Evolutionary conservation across 805 yeast species (phyloP), one percentile per base, ranked within the genome.

Genomic region (Naumovozyma castellii): DNA sequence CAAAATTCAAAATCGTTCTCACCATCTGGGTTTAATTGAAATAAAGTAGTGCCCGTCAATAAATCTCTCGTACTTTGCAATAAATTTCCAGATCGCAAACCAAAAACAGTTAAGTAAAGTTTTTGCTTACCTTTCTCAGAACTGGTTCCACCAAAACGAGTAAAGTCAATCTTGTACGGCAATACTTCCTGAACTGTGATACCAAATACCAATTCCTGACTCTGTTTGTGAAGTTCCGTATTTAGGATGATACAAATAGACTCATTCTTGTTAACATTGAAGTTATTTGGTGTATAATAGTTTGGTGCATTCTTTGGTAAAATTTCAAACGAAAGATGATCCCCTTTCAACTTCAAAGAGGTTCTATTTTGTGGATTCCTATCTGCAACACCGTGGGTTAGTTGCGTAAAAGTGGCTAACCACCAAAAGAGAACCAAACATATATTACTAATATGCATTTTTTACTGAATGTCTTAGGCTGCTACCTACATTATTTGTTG

Each of bases 101-200:
- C 48, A 43, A 20, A 52, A 35, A 3, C 46, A 44, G 27, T 22
- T 22, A 22, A 22, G 13, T 12, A 13, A 9, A 29, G 13, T 29
- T 29, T 29, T 36, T 56, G 61, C 32, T 48, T 50, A 14, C 57
- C 57, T 16, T 41, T 36, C 4, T 49, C 47, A n/a, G 39, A 43
- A 38, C 53, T 51, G 6, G 51, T 52, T 15, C 53, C 53, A 5
- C 59, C 61, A 38, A 51, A 52, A 22, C 61, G 39, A 17, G 37
- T 39, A 16, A 42, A 27, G 38, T 52, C 47, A 1, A 45, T 41
- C 18, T 46, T 32, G 17, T 40, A 32, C 6, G 48, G 47, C 29
- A 46, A 29, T 16, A 37, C 38, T 18, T 54, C 53, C 17, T 41
- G 34, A 17, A 53, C 49, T 9, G 41, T 35, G 5, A 55, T 32